Evolutionary conservation across 768 basidiomycete genomes (phyloP).

Genomic region (Calocybe indica): DNA sequence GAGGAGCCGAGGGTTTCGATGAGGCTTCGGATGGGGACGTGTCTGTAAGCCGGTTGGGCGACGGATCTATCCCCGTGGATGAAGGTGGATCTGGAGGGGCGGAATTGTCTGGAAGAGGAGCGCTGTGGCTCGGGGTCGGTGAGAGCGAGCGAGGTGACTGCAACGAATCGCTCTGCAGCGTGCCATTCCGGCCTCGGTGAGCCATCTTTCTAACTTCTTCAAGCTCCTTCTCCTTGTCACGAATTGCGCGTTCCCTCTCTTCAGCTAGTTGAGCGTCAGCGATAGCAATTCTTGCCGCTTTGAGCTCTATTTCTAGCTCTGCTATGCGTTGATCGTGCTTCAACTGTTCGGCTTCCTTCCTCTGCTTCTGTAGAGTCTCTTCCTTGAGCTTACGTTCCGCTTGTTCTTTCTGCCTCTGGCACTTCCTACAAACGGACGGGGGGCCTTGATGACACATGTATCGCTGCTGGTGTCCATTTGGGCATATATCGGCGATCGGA

Average conservation of each 20-base stretch:
- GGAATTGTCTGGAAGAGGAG: too few relatives aligned
- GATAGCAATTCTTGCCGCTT: constrained; percentile 21
- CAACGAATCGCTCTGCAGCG: too few relatives aligned
- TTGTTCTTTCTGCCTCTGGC: constrained; percentile 37
- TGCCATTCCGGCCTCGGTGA: too few relatives aligned
- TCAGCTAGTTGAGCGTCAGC: constrained; percentile 30
- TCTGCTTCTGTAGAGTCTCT: constrained; percentile 31
- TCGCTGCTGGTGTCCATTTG: constrained; percentile 32
- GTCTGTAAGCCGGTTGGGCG: too few relatives aligned
- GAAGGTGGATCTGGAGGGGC: too few relatives aligned
- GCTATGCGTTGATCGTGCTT: constrained; percentile 36
- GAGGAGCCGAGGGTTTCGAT: background rate
- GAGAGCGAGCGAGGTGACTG: constrained; percentile 1
- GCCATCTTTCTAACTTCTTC: constrained; percentile 15
- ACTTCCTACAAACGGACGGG: constrained; percentile 34
- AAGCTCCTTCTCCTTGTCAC: constrained; percentile 42
- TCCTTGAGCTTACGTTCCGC: constrained; percentile 38
- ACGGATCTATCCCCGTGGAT: too few relatives aligned
- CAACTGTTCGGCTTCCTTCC: constrained; percentile 36
- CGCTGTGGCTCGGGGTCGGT: background rate
- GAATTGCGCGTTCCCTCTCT: constrained; percentile 27
- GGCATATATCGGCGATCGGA: constrained; percentile 32
- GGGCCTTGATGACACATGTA: constrained; percentile 38
- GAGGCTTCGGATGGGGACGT: too few relatives aligned
- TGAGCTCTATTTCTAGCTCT: constrained; percentile 36